phyloP scores from a whole-genome alignment of 2,329 filamentous ascomycete species.

The Boeremia exigua region DNA sequence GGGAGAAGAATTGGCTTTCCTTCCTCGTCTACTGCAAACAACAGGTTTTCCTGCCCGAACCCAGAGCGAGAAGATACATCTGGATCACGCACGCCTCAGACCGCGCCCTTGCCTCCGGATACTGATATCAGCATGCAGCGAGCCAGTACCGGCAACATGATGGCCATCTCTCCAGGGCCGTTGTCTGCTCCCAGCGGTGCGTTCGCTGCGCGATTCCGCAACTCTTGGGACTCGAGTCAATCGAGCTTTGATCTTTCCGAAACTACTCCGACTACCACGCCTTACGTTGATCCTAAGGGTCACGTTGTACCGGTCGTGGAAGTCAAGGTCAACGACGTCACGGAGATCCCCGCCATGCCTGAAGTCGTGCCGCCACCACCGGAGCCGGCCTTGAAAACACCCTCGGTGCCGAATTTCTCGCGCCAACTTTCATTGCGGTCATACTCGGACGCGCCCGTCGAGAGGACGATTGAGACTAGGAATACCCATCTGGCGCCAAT shows the following conservation, averaged over 20 bases:
- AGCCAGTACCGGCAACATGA: slow-evolving; percentile 51
- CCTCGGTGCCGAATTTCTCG: slow-evolving; percentile 47
- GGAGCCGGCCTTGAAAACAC: slow-evolving; percentile 21
- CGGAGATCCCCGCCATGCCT: slow-evolving; percentile 9
- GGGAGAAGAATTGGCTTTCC: slow-evolving; percentile 42
- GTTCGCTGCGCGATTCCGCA: slow-evolving; percentile 46
- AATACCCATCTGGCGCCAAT: slow-evolving; percentile 10
- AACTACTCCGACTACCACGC: slow-evolving; percentile 34
- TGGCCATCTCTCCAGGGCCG: slow-evolving; percentile 51
- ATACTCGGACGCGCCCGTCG: slow-evolving; percentile 22
- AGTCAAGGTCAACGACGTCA: slow-evolving; percentile 34
- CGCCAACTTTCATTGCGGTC: slow-evolving; percentile 44
- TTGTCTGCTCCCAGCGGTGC: slow-evolving; percentile 47
- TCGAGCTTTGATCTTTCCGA: slow-evolving; percentile 43
- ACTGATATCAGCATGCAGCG: slow-evolving; percentile 57
- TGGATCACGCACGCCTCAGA: slow-evolving; percentile 45
- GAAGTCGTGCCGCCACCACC: slow-evolving; percentile 21
- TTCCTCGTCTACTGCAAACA: slow-evolving; percentile 32
- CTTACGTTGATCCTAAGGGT: slow-evolving; percentile 48
- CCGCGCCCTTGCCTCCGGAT: slow-evolving; percentile 51
- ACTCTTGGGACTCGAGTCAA: slow-evolving; percentile 50
- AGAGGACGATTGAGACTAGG: slow-evolving; percentile 17
- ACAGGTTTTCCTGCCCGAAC: slow-evolving; percentile 35
- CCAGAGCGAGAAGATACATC: slow-evolving; percentile 40
- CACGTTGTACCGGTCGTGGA: slow-evolving; percentile 47